These are phyloP conservation scores for Spathaspora passalidarum DNA, from an alignment of 805 yeast genomes.

Conservation along the genomic window DNA sequence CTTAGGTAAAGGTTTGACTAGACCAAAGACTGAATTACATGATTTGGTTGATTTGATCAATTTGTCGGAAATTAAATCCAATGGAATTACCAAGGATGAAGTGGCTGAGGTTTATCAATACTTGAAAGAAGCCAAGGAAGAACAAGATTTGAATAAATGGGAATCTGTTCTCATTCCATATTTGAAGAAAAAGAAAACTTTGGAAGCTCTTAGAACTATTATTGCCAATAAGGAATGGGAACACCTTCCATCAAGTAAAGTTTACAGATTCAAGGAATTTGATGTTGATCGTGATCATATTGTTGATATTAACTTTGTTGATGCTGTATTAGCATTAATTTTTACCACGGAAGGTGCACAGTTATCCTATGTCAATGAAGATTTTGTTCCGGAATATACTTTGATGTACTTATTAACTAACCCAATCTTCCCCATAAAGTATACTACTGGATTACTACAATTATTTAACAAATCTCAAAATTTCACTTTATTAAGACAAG, in stretches of 20 bases:
- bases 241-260: constrained; percentile 7
- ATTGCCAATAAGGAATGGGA: constrained; percentile 6
- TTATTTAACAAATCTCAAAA: constrained; percentile 40
- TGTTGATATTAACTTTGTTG: constrained; percentile 57
- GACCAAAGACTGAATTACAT: constrained; percentile 1
- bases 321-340: constrained; percentile 41
- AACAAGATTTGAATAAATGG: constrained; percentile 21
- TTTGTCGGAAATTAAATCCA: constrained; percentile 20
- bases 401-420: constrained; percentile 78
- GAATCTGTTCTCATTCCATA: constrained; percentile 26
- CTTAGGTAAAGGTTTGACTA: constrained; percentile 55
- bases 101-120: constrained; percentile 22
- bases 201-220: constrained; percentile 19
- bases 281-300: constrained; percentile 66
- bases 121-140: constrained; percentile 17
- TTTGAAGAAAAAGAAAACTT: constrained; percentile 26
- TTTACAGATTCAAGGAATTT: constrained; percentile 40
- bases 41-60: constrained; percentile 21
- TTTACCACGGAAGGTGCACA: constrained; percentile 22
- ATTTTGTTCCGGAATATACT: constrained; percentile 53
- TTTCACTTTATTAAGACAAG: constrained; percentile 74
- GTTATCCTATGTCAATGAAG: constrained; percentile 21
- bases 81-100: constrained; percentile 8
- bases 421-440: constrained; percentile 72
- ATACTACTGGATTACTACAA: constrained; percentile 53